Percentiles rank a stretch among this genome's conserved stretches.
phyloP scores from a whole-genome alignment of 1,139 yeast species.

The Blastobotrys aristatus region DNA sequence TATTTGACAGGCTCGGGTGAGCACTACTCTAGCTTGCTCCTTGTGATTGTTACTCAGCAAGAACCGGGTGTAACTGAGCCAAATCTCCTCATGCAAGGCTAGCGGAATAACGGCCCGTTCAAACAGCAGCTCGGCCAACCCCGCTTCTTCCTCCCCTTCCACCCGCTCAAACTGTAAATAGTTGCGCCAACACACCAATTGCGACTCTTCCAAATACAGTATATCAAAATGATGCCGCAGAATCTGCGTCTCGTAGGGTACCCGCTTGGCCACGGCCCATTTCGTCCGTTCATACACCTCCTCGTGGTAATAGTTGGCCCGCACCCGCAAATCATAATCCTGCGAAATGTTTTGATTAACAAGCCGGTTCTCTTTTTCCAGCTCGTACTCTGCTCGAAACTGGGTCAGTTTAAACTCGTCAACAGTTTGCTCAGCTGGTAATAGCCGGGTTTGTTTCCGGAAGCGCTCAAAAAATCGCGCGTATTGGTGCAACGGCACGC shows the following conservation, averaged over 20 bases:
- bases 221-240: slow-evolving; percentile 49
- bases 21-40: slow-evolving; percentile 25
- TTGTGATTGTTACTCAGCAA: slow-evolving; percentile 23
- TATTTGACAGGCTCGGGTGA: slow-evolving; percentile 31
- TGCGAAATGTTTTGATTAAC: slow-evolving; percentile 9
- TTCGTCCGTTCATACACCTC: slow-evolving; percentile 62
- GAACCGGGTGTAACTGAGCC: slow-evolving; percentile 58
- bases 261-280: slow-evolving; percentile 50
- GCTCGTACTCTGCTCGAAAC: slow-evolving; percentile 29
- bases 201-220: slow-evolving; percentile 40
- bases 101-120: slow-evolving; percentile 47
- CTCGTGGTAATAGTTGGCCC: slow-evolving; percentile 29
- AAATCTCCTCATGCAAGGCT: slow-evolving; percentile 50
- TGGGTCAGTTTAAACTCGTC: slow-evolving; percentile 26
- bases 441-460: slow-evolving; percentile 24
- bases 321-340: slow-evolving; percentile 30
- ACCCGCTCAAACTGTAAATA: slow-evolving; percentile 55
- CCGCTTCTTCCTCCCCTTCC: slow-evolving; percentile 1
- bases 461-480: slow-evolving; percentile 45
- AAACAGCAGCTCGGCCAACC: slow-evolving; percentile 37
- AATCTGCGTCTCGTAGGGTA: slow-evolving; percentile 55
- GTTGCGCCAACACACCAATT: slow-evolving; percentile 53
- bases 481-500: slow-evolving; percentile 74
- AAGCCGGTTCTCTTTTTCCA: slow-evolving; percentile 22
- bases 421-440: slow-evolving; percentile 27